Evolutionary conservation across 139 green algal genomes (phyloP), one percentile per base, ranked within the genome.

Genomic region (Haematococcus lacustris): DNA sequence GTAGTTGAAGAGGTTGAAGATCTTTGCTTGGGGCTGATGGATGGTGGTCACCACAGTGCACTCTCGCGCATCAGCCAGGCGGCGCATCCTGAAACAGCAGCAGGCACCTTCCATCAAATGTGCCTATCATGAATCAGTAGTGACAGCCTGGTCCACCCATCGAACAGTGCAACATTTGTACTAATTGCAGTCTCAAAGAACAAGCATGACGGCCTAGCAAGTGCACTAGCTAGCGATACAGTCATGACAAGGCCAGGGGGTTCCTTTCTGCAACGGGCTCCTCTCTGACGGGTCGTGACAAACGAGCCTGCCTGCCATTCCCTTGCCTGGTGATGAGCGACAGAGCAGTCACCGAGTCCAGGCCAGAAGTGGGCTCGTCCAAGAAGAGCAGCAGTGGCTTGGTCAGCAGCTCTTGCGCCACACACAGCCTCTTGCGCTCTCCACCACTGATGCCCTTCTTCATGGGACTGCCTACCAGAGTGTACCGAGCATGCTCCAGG

Each of bases 1-100:
- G 35, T 85, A 75, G 75, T 93, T 76, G 68, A 93, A 92, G 2
- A 88, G 78, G 38, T 82, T 70, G 73, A 93, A 89, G 59, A 95
- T 91, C 41, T 88, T 85, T 61, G 83, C 74, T 64, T 75, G 77
- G 0, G 88, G 88, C 78, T 95, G 90, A 79, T 95, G 90, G 66
- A 95, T 91, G 43, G 89, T 94, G 79, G 75, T 82, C 25, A 92
- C 73, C 33, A 94, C 84, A 28, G 83, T 88, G 79, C 80, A 85
- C 64, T 77, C 68, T 25, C 60, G 47, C 25, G 59, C 63, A 1
- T 63, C n/a, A 3, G 81, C 78, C 35, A 90, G 72, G 38, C 77
- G 70, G 38, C 90, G 80, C 47, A 75, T 79, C 17, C 34, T n/a
- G n/a, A n/a, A n/a, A n/a, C n/a, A n/a, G n/a, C n/a, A n/a, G n/a